phyloP scores from a whole-genome alignment of 345 rosid species.

The Nasturtium officinale region DNA sequence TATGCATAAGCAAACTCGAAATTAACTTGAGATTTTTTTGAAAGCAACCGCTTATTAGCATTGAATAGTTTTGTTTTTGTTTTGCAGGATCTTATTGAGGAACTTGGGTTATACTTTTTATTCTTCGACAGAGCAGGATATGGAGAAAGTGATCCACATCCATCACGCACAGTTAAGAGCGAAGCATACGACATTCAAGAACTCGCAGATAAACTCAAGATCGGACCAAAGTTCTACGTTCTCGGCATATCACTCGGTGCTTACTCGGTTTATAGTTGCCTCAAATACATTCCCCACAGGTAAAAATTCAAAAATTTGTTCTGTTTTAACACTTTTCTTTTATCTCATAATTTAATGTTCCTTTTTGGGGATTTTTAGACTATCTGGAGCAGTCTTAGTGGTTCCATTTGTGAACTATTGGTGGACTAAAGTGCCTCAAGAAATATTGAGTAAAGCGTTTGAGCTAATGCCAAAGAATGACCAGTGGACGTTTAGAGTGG shows the following conservation, averaged over 20 bases:
- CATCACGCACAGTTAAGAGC: slow-evolving; percentile 69
- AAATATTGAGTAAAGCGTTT: slow-evolving; percentile 46
- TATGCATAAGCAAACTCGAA: no score
- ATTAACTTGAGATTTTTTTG: no score
- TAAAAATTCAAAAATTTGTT: not conserved
- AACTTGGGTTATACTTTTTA: slow-evolving; percentile 60
- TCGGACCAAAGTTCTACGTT: slow-evolving; percentile 73
- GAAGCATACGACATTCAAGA: slow-evolving; percentile 85
- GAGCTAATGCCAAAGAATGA: slow-evolving; percentile 46
- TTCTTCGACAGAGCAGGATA: slow-evolving; percentile 88
- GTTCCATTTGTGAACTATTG: slow-evolving; percentile 82
- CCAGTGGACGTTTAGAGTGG: slow-evolving; percentile 66
- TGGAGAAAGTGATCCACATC: slow-evolving; percentile 92
- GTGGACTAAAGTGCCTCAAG: slow-evolving; percentile 77
- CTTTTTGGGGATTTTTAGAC: slow-evolving; percentile 38
- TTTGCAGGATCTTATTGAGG: slow-evolving; percentile 68
- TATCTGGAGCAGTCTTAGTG: slow-evolving; percentile 69
- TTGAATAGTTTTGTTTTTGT: not conserved
- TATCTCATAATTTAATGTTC: not conserved
- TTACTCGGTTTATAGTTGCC: slow-evolving; percentile 71
- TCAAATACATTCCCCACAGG: slow-evolving; percentile 82
- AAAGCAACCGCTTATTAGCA: no score
- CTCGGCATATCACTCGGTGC: slow-evolving; percentile 85
- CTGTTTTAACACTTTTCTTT: not conserved
- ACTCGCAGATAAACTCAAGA: slow-evolving; percentile 72